Base-by-base conservation (phyloP, 1,284 basidiomycete genomes). In the Ganoderma lingzhi region DNA sequence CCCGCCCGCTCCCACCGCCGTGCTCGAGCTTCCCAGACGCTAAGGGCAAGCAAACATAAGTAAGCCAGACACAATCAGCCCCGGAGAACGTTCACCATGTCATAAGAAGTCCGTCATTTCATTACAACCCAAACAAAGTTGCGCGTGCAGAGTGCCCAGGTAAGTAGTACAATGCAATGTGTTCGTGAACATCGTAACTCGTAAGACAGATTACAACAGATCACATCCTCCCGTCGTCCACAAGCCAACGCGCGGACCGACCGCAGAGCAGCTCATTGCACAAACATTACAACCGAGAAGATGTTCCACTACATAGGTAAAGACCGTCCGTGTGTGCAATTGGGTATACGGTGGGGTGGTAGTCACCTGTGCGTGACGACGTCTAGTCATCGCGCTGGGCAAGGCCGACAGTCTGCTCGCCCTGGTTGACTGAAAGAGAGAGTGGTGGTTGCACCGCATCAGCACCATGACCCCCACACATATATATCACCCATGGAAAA, bases 371-470 rank as follows among this genome's bases (percentile, higher is more conserved):
- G 19, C 8, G 37, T 35, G 30, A 23, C 23, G 59, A 63, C 32
- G n/a, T 42, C 44, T 39, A 77, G 65, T 78, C 77, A 35, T 76
- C 75, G 66, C 78, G 70, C 71, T 78, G 78, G 8, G 78, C 78
- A 28, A 79, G 73, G 12, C 78, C 78, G 35, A 79, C 76, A 8
- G 65, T 76, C 70, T 71, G 70, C 72, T 78, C 76, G 60, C 75
- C 74, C 61, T 80, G 78, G 72, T 80, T 76, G 71, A 79, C 78
- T 79, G 66, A 30, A 41, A 48, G 41, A 44, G 17, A 45, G 6
- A 48, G 6, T 9, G 8, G 6, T 1, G 8, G 6, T 1, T 9
- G 5, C 45, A n/a, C n/a, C n/a, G 8, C 19, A n/a, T 48, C 17
- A 48, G 45, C 19, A 48, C 6, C 19, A 48, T 17, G 8, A 42